Evolutionary conservation across 1,284 basidiomycete species (phyloP).

Genomic region (Baeospora myosura): DNA sequence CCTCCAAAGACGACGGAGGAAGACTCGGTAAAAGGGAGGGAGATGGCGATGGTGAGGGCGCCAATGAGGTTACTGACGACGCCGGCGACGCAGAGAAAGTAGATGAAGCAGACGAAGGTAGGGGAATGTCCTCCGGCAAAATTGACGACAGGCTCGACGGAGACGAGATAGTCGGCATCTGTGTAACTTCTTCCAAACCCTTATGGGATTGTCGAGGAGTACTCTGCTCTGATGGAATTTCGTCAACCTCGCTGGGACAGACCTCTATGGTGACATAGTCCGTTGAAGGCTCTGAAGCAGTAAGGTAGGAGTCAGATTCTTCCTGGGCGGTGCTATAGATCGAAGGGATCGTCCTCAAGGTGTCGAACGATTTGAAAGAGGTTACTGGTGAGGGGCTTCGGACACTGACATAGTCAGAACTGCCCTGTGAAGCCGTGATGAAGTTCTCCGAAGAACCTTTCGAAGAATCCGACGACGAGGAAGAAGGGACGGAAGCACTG

Average conservation of each 20-base stretch:
- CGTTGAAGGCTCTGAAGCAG: conserved; percentile 34
- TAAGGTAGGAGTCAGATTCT: conserved; percentile 44
- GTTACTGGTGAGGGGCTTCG: conserved; percentile 22
- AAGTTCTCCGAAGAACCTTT: conserved; percentile 26
- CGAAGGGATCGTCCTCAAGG: conserved; percentile 46
- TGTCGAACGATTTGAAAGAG: conserved; percentile 28
- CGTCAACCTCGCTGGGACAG: conserved; percentile 34
- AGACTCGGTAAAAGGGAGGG: conserved; percentile 2
- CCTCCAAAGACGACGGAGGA: background rate
- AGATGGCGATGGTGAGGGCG: too few species aligned
- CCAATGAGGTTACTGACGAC: background rate
- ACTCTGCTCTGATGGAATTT: conserved; percentile 31
- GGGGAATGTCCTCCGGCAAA: conserved; percentile 30
- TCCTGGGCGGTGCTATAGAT: conserved; percentile 48
- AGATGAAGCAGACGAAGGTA: conserved; percentile 28
- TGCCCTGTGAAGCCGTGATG: conserved; percentile 33
- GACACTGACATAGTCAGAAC: conserved; percentile 27
- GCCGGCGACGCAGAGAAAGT: conserved; percentile 2
- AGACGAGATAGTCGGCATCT: conserved; percentile 23
- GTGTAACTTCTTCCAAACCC: too few species aligned
- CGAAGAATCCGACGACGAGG: conserved; percentile 27
- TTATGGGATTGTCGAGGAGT: conserved; percentile 25
- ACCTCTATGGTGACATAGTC: conserved; percentile 47
- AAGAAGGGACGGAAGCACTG: conserved; percentile 21
- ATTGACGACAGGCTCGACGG: conserved; percentile 20